Evolutionary conservation across 225 moss, liverwort and hornwort genomes (phyloP).

Genomic region (Physcomitrium patens): DNA sequence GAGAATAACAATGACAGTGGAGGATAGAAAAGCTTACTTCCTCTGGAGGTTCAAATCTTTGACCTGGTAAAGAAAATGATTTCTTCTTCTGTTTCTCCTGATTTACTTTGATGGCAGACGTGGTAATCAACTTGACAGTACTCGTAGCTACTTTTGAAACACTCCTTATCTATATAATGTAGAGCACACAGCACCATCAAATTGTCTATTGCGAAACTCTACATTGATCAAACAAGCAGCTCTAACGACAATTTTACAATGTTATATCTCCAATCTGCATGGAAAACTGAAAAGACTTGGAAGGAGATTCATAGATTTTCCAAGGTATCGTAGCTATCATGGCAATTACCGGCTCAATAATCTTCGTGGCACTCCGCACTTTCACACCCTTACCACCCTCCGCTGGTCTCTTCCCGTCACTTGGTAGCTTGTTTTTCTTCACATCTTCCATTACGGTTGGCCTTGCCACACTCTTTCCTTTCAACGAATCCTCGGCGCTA

Average conservation of each 20-base stretch:
- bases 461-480: slow-evolving; percentile 21
- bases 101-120: slow-evolving; percentile 36
- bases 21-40: slow-evolving; percentile 33
- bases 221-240: not conserved
- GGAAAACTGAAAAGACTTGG: not conserved
- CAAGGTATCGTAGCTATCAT: not conserved
- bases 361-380: slow-evolving; percentile 30
- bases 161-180: slow-evolving; percentile 21
- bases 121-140: slow-evolving; percentile 32
- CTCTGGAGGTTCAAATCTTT: slow-evolving; percentile 50
- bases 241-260: not conserved
- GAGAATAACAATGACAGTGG: not conserved
- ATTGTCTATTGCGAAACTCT: not conserved
- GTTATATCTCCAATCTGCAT: not conserved
- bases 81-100: slow-evolving; percentile 43
- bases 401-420: slow-evolving; percentile 27
- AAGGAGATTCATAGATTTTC: slow-evolving; percentile 29
- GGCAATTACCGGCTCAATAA: slow-evolving; percentile 24
- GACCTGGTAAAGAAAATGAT: slow-evolving; percentile 47
- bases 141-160: slow-evolving; percentile 24
- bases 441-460: not conserved
- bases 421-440: slow-evolving; percentile 16
- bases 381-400: slow-evolving; percentile 31
- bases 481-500: slow-evolving; percentile 10
- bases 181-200: slow-evolving; percentile 14